Percentiles rank a stretch among this genome's conserved stretches.
Conservation (phyloP, 2,329 filamentous ascomycete genomes). For the Juglanconis oblonga region DNA sequence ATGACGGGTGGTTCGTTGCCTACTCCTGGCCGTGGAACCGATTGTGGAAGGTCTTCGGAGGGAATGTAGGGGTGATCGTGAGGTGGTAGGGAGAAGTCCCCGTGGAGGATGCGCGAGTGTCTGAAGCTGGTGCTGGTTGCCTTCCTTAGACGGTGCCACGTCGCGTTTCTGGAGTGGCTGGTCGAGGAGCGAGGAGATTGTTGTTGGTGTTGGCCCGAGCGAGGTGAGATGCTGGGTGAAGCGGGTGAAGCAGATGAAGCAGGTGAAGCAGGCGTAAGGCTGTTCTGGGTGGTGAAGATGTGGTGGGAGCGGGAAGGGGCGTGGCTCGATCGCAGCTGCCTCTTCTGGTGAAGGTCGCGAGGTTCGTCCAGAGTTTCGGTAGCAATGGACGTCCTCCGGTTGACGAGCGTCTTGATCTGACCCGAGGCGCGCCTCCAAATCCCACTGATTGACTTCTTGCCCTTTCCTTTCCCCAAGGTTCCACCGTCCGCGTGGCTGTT, state of each 20-base stretch:
- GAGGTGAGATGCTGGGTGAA: constrained; percentile 21
- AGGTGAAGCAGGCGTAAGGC: constrained; percentile 16
- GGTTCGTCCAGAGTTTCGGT: constrained; percentile 11
- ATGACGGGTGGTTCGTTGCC: constrained; percentile 58
- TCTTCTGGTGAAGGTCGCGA: constrained; percentile 21
- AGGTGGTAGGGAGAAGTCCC: constrained; percentile 29
- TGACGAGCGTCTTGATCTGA: constrained; percentile 51
- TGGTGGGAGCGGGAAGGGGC: constrained; percentile 15
- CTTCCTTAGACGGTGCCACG: constrained; percentile 14
- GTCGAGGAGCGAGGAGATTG: constrained; percentile 26
- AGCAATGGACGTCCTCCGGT: constrained; percentile 43
- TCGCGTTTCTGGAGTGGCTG: constrained; percentile 41
- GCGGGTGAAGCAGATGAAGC: constrained; percentile 14
- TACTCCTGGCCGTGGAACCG: constrained; percentile 44
- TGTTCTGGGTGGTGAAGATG: constrained; percentile 12
- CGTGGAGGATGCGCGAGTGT: constrained; percentile 43
- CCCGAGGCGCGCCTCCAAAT: constrained; percentile 55
- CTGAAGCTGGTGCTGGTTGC: constrained; percentile 27
- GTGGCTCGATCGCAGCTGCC: constrained; percentile 12
- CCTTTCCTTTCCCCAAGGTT: not conserved
- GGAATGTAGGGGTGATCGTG: constrained; percentile 18
- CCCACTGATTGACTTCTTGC: constrained; percentile 38
- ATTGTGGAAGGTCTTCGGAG: constrained; percentile 15
- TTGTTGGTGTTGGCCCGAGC: constrained; percentile 3
- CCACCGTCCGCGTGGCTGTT: not conserved